phyloP scores from a whole-genome alignment of 306 rosid species.

The Trichosanthes truncata region DNA sequence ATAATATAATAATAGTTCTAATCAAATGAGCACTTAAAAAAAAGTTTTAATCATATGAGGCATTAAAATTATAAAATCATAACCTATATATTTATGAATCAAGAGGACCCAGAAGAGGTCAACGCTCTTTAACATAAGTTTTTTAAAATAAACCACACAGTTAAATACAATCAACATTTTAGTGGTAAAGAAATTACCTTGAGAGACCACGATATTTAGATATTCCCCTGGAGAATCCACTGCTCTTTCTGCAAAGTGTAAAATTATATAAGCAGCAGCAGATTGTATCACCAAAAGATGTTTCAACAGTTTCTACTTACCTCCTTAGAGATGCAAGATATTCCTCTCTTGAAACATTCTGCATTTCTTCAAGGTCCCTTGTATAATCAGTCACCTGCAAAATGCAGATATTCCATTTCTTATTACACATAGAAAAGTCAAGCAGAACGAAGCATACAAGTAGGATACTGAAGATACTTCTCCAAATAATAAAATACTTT shows the following conservation, averaged over 20 bases:
- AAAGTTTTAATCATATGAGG: neutral
- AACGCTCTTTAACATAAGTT: neutral
- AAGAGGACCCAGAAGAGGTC: neutral
- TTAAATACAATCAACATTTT: neutral
- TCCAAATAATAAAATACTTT: neutral
- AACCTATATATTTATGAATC: neutral
- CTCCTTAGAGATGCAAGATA: conserved; percentile 92
- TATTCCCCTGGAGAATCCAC: conserved; percentile 95
- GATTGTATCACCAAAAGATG: conserved; percentile 6
- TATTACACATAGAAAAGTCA: neutral
- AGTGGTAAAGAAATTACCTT: conserved; percentile 35
- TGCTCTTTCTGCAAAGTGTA: conserved; percentile 82
- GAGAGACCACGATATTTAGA: conserved; percentile 90
- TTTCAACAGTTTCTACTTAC: conserved; percentile 26
- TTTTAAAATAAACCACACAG: neutral
- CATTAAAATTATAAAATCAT: neutral
- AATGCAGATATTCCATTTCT: conserved; percentile 4
- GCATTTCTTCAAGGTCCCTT: conserved; percentile 99
- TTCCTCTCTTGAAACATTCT: conserved; percentile 86
- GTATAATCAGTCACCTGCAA: conserved; percentile 91
- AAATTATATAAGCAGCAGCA: conserved; percentile 18
- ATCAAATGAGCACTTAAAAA: neutral
- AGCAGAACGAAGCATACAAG: neutral
- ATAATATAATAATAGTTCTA: neutral
- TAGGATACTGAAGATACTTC: neutral